These are phyloP conservation scores for Ehretia macrophylla DNA, from an alignment of 257 asterid genomes.

Conservation along the genomic window DNA sequence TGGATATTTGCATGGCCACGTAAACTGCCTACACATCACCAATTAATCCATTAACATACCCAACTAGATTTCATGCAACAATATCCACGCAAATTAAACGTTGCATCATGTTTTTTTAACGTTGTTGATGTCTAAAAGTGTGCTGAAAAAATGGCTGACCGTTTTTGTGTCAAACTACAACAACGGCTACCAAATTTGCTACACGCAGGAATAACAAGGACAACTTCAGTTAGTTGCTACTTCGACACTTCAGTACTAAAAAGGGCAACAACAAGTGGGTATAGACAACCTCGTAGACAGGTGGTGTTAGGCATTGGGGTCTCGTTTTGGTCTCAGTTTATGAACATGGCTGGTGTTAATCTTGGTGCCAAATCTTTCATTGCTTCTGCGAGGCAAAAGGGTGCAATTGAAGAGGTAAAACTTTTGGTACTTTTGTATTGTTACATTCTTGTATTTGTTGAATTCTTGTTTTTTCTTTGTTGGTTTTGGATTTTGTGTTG, in stretches of 20 bases:
- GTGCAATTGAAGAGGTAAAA: constrained; percentile 61
- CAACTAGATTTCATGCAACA: neutral
- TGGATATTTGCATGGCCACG: neutral
- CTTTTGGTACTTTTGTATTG: neutral
- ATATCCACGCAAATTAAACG: neutral
- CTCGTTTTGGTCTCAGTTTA: constrained; percentile 61
- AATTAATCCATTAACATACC: no score
- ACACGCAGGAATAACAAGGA: constrained; percentile 15
- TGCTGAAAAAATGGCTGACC: constrained; percentile 35
- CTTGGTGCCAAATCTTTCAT: constrained; percentile 54
- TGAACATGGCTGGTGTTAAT: constrained; percentile 37
- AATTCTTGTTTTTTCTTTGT: no score
- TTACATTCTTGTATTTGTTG: neutral
- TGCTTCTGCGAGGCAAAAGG: constrained; percentile 73
- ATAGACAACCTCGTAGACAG: constrained; percentile 47
- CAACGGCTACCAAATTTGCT: constrained; percentile 22
- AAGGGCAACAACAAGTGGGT: constrained; percentile 19
- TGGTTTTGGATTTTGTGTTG: no score
- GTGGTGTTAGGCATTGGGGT: constrained; percentile 52
- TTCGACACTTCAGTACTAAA: constrained; percentile 9
- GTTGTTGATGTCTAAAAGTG: no score
- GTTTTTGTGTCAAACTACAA: constrained; percentile 36
- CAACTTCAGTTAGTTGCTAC: constrained; percentile 18
- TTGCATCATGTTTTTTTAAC: neutral
- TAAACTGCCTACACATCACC: neutral